A percentile compares a stretch with the other conserved stretches of the same genome.
phyloP scores from a whole-genome alignment of 345 rosid species.

The Physaria fendleri region DNA sequence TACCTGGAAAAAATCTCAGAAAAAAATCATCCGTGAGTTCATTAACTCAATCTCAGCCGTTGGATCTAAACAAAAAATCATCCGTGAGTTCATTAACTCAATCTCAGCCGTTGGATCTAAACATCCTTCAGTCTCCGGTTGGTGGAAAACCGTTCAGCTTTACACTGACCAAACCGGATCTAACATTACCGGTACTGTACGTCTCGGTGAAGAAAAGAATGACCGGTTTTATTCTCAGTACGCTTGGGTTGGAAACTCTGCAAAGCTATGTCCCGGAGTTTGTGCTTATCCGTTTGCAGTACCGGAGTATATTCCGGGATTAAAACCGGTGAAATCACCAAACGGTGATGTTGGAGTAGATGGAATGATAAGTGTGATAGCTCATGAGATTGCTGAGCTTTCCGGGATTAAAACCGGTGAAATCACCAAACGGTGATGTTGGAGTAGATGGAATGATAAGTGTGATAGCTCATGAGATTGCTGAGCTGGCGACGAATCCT shows the following conservation, averaged over 20 bases:
- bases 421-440: conserved; percentile 75
- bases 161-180: conserved; percentile 87
- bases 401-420: conserved; percentile 61
- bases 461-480: conserved; percentile 90
- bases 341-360: conserved; percentile 87
- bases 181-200: conserved; percentile 51
- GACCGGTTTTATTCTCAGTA: conserved; percentile 90
- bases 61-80: conserved; percentile 38
- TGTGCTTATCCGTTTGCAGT: conserved; percentile 95
- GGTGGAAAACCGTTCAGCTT: conserved; percentile 89
- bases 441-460: conserved; percentile 98
- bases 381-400: conserved; percentile 87
- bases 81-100: conserved; percentile 79
- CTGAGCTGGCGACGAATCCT: conserved; percentile 94
- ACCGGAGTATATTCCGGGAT: conserved; percentile 54
- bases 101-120: conserved; percentile 50
- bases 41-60: conserved; percentile 66
- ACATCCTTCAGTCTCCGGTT: conserved; percentile 74
- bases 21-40: conserved; percentile 83
- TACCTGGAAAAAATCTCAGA: conserved; percentile 61
- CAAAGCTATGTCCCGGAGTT: conserved; percentile 76
- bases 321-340: conserved; percentile 66
- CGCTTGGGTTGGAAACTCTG: conserved; percentile 98
- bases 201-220: conserved; percentile 69
- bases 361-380: conserved; percentile 95